phyloP scores from a whole-genome alignment of 768 basidiomycete species.

The Macrocybe gigantea region DNA sequence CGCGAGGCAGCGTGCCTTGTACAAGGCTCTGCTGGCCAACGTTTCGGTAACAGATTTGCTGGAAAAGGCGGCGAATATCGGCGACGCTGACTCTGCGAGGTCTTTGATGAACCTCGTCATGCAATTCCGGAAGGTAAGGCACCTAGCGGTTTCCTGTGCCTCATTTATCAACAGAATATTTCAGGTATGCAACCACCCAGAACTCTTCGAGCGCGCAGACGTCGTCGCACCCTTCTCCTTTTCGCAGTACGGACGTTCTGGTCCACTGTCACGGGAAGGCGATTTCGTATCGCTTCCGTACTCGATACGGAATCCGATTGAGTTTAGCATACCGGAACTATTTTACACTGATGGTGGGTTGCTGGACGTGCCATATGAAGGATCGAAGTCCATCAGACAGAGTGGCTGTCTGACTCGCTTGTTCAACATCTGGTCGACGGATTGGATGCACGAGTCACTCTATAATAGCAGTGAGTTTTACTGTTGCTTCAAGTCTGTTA shows the following conservation, averaged over 20 bases:
- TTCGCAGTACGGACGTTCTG: constrained; percentile 73
- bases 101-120: constrained; percentile 99
- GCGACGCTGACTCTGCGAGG: constrained; percentile 86
- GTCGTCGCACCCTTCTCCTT: constrained; percentile 93
- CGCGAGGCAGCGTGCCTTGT: constrained; percentile 85
- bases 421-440: constrained; percentile 88
- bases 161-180: neutral
- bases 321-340: constrained; percentile 66
- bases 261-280: constrained; percentile 82
- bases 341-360: constrained; percentile 77
- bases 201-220: constrained; percentile 95
- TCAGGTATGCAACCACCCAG: constrained; percentile 96
- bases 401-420: constrained; percentile 56
- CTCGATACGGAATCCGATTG: constrained; percentile 84
- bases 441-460: constrained; percentile 71
- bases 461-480: constrained; percentile 52
- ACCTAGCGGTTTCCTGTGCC: neutral
- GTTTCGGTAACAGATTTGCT: constrained; percentile 93
- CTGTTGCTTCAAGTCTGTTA: neutral
- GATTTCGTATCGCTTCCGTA: constrained; percentile 79
- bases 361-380: constrained; percentile 54
- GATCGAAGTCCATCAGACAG: constrained; percentile 40
- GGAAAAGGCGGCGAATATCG: constrained; percentile 86
- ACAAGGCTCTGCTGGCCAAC: constrained; percentile 84
- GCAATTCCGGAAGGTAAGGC: constrained; percentile 92